Evolutionary conservation across 1,139 yeast species (phyloP), one percentile per base, ranked within the genome.

Genomic region (Nematodospora anomalae): DNA sequence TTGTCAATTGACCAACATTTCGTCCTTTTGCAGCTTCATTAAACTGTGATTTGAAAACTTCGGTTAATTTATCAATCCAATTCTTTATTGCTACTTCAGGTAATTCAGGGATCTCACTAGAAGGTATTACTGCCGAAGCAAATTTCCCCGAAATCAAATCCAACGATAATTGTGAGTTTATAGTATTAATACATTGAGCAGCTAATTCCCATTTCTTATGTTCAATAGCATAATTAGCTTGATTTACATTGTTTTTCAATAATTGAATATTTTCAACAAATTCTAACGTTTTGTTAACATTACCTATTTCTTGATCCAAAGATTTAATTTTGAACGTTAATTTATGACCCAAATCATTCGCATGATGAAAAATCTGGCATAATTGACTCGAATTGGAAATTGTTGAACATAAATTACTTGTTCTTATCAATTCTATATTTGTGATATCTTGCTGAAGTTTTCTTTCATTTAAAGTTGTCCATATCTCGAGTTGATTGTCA

Each of bases 101-200:
- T 36, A 75, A 65, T 38, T 87, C 95, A 0, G 97, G 96, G n/a
- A 89, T 73, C 37, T 87, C 95, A 6, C 86, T 71, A 0, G 95
- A 80, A 0, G 99, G 98, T n/a, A 92, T 92, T 51, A 86, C 87
- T 32, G 74, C 79, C 34, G 81, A 75, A 2, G 96, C 92, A 58
- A 83, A 89, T 39, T 74, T 67, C n/a, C 96, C 90, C 9, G 59
- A 48, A 8, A 74, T 66, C 15, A 85, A 55, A 2, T 66, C 69
- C 0, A 57, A 46, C 0, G 95, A 87, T 22, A 86, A 60, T 18
- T 65, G 51, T 15, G 76, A 63, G 7, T 80, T 79, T 18, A 72
- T 67, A 14, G 64, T 59, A 41, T 68, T 54, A 8, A 88, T 79
- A 30, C 86, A 76, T 37, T 64, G 63, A 1, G 95, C 89, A 1